Evolutionary conservation across 176 grass and related monocot species (phyloP).

Genomic region (Aegilops bicornis): DNA sequence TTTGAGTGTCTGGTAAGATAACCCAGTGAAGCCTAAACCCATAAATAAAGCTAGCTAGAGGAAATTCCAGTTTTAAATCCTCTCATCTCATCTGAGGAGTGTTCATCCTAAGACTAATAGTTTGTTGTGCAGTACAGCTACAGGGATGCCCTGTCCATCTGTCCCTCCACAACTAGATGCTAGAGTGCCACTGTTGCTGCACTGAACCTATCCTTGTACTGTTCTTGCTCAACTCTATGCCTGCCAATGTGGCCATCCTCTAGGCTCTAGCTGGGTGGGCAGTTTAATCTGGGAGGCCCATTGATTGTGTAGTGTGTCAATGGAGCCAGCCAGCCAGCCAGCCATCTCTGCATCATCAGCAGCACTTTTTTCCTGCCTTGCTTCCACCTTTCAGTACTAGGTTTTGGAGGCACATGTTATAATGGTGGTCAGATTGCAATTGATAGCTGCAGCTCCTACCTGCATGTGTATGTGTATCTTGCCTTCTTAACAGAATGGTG

Average conservation of each 20-base stretch:
- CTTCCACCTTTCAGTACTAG: conserved; percentile 48
- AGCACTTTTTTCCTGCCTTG: conserved; percentile 27
- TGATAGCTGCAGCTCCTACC: conserved; percentile 35
- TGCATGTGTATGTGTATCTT: neutral
- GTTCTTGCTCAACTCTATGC: neutral
- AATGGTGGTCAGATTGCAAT: conserved; percentile 34
- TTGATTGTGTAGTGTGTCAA: conserved; percentile 33
- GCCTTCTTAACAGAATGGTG: conserved; percentile 44
- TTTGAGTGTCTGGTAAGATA: neutral
- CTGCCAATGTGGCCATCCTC: conserved; percentile 7
- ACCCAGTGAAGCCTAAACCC: neutral
- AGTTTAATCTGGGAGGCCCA: conserved; percentile 21
- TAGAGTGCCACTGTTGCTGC: conserved; percentile 6
- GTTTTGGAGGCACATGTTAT: conserved; percentile 49
- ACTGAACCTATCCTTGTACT: conserved; percentile 19
- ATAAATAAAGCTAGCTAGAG: neutral
- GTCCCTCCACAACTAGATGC: neutral
- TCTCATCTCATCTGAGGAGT: neutral
- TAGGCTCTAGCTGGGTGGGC: conserved; percentile 24
- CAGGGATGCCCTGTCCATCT: conserved; percentile 18
- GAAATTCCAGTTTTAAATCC: neutral
- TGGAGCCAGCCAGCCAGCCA: conserved; percentile 41
- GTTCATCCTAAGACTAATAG: neutral
- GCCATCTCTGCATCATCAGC: conserved; percentile 39
- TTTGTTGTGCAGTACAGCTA: neutral